These are phyloP conservation scores for Trichoderma afroharzianum DNA, from an alignment of 2,329 filamentous ascomycete genomes.

Conservation along the genomic window DNA sequence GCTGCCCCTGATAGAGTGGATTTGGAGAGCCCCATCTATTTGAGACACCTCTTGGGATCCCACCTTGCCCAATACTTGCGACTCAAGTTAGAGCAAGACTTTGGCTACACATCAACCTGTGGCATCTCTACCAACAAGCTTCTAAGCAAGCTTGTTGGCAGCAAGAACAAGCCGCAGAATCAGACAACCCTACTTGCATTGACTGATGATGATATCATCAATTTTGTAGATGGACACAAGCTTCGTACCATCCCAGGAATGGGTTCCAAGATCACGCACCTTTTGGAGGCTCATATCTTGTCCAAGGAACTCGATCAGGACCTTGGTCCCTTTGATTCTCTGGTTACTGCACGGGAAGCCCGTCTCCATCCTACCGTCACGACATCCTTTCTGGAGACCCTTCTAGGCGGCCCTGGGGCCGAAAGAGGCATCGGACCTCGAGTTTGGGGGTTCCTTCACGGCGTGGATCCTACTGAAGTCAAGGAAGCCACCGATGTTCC, in stretches of 20 bases:
- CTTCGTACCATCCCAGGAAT: conserved; percentile 83
- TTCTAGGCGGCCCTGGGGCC: conserved; percentile 67
- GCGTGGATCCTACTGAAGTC: conserved; percentile 72
- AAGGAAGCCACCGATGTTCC: conserved; percentile 68
- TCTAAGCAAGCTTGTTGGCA: conserved; percentile 79
- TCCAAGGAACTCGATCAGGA: conserved; percentile 30
- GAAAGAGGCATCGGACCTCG: conserved; percentile 68
- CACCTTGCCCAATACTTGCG: conserved; percentile 77
- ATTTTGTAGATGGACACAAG: conserved; percentile 72
- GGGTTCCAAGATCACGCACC: conserved; percentile 62
- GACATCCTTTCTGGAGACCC: conserved; percentile 59
- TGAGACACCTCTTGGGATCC: conserved; percentile 71
- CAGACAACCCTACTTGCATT: conserved; percentile 81
- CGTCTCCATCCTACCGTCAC: conserved; percentile 61
- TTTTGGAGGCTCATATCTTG: conserved; percentile 53
- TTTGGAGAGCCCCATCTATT: conserved; percentile 39
- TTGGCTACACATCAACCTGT: conserved; percentile 82
- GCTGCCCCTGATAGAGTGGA: conserved; percentile 22
- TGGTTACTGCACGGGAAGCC: conserved; percentile 63
- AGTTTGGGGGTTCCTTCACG: conserved; percentile 77
- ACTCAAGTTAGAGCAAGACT: conserved; percentile 65
- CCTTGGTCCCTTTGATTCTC: conserved; percentile 35
- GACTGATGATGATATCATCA: conserved; percentile 50
- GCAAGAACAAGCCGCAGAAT: conserved; percentile 77
- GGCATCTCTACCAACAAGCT: conserved; percentile 87